Percentiles rank a stretch among this genome's conserved stretches.
These are phyloP conservation scores for Laguncularia racemosa DNA, from an alignment of 345 rosid genomes.

Conservation along the genomic window DNA sequence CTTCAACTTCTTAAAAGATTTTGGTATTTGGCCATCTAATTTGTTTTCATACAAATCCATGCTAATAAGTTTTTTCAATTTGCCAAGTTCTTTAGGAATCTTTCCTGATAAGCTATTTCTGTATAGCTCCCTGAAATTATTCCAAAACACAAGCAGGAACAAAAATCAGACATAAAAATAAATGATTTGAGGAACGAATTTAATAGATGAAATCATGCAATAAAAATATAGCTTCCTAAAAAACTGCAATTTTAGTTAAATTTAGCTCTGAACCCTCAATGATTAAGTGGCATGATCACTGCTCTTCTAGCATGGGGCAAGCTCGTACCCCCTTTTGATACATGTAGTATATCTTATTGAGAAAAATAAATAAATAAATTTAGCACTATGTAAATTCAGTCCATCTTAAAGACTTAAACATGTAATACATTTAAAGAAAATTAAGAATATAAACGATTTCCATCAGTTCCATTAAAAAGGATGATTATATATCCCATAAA, in stretches of 20 bases:
- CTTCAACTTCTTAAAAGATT: conserved; percentile 48
- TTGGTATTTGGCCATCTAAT: conserved; percentile 57
- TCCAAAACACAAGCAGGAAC: background rate
- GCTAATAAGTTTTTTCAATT: conserved; percentile 49
- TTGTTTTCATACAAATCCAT: conserved; percentile 50
- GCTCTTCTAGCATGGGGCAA: too few relatives aligned
- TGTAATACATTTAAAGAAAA: too few relatives aligned
- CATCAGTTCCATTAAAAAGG: too few relatives aligned
- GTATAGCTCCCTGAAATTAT: conserved; percentile 54
- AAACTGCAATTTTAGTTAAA: too few relatives aligned
- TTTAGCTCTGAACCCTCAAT: too few relatives aligned
- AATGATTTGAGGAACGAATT: background rate
- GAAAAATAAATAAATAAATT: too few relatives aligned
- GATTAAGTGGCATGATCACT: too few relatives aligned
- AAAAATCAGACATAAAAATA: background rate
- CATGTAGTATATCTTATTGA: too few relatives aligned
- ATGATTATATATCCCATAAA: background rate
- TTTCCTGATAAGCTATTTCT: conserved; percentile 37
- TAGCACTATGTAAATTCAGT: too few relatives aligned
- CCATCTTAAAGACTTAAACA: too few relatives aligned
- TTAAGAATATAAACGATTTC: too few relatives aligned
- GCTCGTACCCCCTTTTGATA: too few relatives aligned
- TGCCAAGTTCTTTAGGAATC: conserved; percentile 52
- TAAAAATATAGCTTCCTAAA: background rate
- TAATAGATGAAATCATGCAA: background rate